Evolutionary conservation across 805 yeast genomes (phyloP).

Genomic region (Candida ascalaphidarum): DNA sequence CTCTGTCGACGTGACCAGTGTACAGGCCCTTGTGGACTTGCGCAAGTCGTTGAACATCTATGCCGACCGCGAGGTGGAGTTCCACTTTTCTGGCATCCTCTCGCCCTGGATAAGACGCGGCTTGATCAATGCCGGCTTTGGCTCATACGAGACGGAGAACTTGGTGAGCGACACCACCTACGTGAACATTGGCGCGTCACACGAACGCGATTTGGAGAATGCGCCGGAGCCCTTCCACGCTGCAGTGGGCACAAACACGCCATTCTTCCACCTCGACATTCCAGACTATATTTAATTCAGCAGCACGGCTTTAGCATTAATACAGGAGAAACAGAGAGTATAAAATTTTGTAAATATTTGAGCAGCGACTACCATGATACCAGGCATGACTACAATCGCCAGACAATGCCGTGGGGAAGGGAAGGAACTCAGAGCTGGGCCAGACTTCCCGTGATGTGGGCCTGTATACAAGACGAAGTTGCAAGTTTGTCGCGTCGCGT

Average conservation of each 20-base stretch:
- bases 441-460: too few relatives aligned
- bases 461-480: too few relatives aligned
- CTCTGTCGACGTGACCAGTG: slow-evolving; percentile 69
- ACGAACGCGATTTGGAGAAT: slow-evolving; percentile 21
- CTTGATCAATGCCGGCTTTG: slow-evolving; percentile 70
- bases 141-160: slow-evolving; percentile 39
- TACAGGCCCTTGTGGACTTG: slow-evolving; percentile 71
- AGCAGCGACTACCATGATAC: too few relatives aligned
- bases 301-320: too few relatives aligned
- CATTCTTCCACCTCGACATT: slow-evolving; percentile 72
- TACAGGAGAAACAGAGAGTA: too few relatives aligned
- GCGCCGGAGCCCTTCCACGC: slow-evolving; percentile 38
- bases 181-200: slow-evolving; percentile 28
- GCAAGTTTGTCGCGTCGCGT: too few relatives aligned
- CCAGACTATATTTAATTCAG: slow-evolving; percentile 58
- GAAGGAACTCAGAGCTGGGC: too few relatives aligned
- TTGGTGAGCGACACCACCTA: slow-evolving; percentile 30
- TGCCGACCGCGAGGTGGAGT: slow-evolving; percentile 78
- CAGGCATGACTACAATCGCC: too few relatives aligned
- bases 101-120: slow-evolving; percentile 84
- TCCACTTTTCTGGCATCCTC: slow-evolving; percentile 79
- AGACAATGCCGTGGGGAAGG: too few relatives aligned
- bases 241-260: slow-evolving; percentile 56
- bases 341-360: too few relatives aligned
- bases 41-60: slow-evolving; percentile 63